Conservation (phyloP, 2,329 filamentous ascomycete species). For the Cordyceps militaris region DNA sequence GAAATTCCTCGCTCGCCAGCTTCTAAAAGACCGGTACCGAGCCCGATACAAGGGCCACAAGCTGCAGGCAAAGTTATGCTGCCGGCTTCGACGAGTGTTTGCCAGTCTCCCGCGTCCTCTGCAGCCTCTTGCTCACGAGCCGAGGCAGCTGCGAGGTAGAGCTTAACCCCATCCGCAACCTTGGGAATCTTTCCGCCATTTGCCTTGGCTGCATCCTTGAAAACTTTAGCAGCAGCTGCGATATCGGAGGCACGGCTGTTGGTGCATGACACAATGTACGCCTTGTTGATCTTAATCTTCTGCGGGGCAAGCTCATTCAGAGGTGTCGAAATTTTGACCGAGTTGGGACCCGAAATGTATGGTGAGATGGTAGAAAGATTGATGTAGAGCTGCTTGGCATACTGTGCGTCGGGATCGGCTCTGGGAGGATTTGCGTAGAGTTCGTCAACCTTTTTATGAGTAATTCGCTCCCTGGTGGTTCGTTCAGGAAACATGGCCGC, state of each 20-base stretch:
- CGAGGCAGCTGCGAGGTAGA: constrained; percentile 89
- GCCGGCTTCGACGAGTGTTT: constrained; percentile 72
- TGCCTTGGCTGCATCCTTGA: constrained; percentile 65
- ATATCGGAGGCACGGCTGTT: constrained; percentile 79
- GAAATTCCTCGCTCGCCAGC: constrained; percentile 80
- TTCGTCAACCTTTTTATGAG: constrained; percentile 62
- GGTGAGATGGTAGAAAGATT: constrained; percentile 75
- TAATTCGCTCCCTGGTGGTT: constrained; percentile 51
- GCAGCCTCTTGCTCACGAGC: constrained; percentile 66
- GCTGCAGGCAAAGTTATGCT: constrained; percentile 62
- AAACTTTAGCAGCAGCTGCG: constrained; percentile 73
- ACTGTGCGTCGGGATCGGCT: constrained; percentile 67
- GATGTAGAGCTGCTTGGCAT: constrained; percentile 72
- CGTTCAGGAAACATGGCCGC: constrained; percentile 51
- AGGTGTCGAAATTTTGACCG: constrained; percentile 78
- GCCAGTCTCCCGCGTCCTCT: constrained; percentile 80
- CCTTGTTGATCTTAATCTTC: constrained; percentile 72
- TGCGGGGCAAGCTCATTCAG: constrained; percentile 64
- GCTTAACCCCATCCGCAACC: constrained; percentile 67
- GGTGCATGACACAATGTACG: constrained; percentile 86
- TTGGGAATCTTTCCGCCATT: constrained; percentile 58
- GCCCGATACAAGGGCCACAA: constrained; percentile 81
- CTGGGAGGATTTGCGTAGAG: constrained; percentile 56
- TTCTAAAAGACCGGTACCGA: constrained; percentile 63
- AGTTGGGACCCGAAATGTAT: constrained; percentile 80